Conservation (phyloP, 78 protist species). For the Speleostelium caveatum region DNA sequence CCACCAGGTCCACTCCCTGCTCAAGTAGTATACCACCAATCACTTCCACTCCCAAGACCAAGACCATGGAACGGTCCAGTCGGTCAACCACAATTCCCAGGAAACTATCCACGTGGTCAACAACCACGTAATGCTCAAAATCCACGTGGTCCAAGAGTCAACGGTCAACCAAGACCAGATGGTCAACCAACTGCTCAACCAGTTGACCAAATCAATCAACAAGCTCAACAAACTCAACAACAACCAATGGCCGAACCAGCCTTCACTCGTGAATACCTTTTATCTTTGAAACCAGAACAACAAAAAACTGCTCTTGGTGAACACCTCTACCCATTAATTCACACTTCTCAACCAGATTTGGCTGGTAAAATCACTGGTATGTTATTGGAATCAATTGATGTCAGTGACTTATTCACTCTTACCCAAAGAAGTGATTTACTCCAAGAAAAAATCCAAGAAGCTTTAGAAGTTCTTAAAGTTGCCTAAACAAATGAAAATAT, state of each 20-base stretch:
- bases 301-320: constrained; percentile 81
- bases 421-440: constrained; percentile 63
- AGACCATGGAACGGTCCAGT: constrained; percentile 54
- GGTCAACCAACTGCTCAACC: constrained; percentile 17
- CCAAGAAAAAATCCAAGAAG: constrained; percentile 82
- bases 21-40: constrained; percentile 76
- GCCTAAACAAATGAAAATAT: constrained; percentile 5
- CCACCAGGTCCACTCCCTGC: constrained; percentile 53
- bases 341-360: constrained; percentile 74
- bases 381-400: constrained; percentile 82
- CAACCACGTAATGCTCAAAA: constrained; percentile 20
- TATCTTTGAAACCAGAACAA: constrained; percentile 61
- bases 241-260: constrained; percentile 25
- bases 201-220: constrained; percentile 8
- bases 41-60: constrained; percentile 52
- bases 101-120: constrained; percentile 4
- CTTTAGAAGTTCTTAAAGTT: constrained; percentile 61
- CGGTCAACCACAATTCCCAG: constrained; percentile 55
- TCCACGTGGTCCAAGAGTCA: constrained; percentile 40
- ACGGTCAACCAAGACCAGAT: constrained; percentile 59
- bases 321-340: constrained; percentile 80
- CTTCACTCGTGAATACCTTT: constrained; percentile 27
- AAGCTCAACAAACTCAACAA: constrained; percentile 5
- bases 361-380: constrained; percentile 90
- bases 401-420: constrained; percentile 74